Evolutionary conservation across 2,329 filamentous ascomycete species (phyloP).

Genomic region (Fusarium staphyleae): DNA sequence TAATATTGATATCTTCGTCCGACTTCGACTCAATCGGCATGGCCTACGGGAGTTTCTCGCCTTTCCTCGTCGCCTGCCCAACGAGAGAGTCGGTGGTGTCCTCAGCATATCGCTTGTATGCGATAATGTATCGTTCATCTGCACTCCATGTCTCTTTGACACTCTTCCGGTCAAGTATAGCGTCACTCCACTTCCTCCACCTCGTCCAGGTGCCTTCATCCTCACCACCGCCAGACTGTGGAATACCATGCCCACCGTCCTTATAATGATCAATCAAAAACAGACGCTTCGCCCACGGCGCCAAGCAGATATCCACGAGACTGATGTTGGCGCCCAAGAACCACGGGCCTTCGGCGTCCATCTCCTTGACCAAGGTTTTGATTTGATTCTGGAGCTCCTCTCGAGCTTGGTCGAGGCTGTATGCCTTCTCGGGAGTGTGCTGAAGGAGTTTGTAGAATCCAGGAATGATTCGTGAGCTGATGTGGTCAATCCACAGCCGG

Average conservation of each 20-base stretch:
- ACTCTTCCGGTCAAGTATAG: slow-evolving; percentile 65
- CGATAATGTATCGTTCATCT: slow-evolving; percentile 69
- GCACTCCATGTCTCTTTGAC: slow-evolving; percentile 73
- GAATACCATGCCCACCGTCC: slow-evolving; percentile 57
- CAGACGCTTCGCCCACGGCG: slow-evolving; percentile 74
- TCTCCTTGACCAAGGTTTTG: slow-evolving; percentile 66
- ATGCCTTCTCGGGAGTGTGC: slow-evolving; percentile 58
- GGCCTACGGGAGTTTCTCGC: slow-evolving; percentile 62
- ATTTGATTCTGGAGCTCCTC: slow-evolving; percentile 65
- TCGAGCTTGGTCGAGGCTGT: slow-evolving; percentile 61
- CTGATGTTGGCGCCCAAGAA: slow-evolving; percentile 71
- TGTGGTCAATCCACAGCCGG: slow-evolving; percentile 77
- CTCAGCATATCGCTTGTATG: slow-evolving; percentile 73
- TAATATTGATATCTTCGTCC: too few species aligned
- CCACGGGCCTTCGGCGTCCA: slow-evolving; percentile 65
- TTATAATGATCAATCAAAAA: slow-evolving; percentile 82
- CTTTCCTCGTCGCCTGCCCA: slow-evolving; percentile 67
- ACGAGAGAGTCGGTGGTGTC: slow-evolving; percentile 68
- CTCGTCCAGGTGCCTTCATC: slow-evolving; percentile 70
- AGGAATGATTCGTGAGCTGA: slow-evolving; percentile 71
- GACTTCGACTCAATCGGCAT: neutral
- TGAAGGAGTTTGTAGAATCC: slow-evolving; percentile 70
- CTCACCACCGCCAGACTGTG: slow-evolving; percentile 59
- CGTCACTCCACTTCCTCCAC: slow-evolving; percentile 70
- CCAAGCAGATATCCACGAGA: slow-evolving; percentile 74